Conservation (phyloP, 2,329 filamentous ascomycete species). For the Ophiostoma pallidulum region DNA sequence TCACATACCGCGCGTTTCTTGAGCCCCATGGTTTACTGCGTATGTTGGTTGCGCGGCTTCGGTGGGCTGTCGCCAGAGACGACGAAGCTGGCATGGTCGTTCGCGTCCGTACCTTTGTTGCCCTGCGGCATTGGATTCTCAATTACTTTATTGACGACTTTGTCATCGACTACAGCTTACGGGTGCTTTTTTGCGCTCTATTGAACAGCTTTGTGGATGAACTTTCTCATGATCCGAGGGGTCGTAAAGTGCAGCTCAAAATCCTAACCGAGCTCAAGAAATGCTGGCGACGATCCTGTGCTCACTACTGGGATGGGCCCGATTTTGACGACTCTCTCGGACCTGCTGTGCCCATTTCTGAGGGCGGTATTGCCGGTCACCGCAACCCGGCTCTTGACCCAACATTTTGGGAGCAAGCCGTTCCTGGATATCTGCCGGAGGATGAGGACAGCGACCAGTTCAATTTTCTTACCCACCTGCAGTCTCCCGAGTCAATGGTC, state of each 20-base stretch:
- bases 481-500: constrained; percentile 12
- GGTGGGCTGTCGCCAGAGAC: constrained; percentile 72
- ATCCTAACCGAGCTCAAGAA: constrained; percentile 92
- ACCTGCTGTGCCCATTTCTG: constrained; percentile 58
- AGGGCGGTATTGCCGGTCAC: constrained; percentile 62
- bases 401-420: constrained; percentile 42
- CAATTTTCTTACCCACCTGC: constrained; percentile 27
- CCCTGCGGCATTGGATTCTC: constrained; percentile 90
- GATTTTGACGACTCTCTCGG: constrained; percentile 54
- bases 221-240: constrained; percentile 34
- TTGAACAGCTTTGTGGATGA: constrained; percentile 61
- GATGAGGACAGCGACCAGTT: constrained; percentile 31
- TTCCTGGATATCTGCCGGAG: constrained; percentile 34
- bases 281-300: constrained; percentile 89
- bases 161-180: constrained; percentile 62
- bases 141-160: constrained; percentile 98
- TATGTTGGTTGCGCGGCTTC: constrained; percentile 74
- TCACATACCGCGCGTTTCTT: constrained; percentile 86
- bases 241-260: constrained; percentile 56
- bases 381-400: constrained; percentile 47
- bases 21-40: constrained; percentile 65
- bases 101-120: constrained; percentile 91
- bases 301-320: constrained; percentile 75
- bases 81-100: constrained; percentile 88
- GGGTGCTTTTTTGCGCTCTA: constrained; percentile 68